phyloP scores from a whole-genome alignment of 2,329 filamentous ascomycete species.

The Berkeleyomyces basicola region DNA sequence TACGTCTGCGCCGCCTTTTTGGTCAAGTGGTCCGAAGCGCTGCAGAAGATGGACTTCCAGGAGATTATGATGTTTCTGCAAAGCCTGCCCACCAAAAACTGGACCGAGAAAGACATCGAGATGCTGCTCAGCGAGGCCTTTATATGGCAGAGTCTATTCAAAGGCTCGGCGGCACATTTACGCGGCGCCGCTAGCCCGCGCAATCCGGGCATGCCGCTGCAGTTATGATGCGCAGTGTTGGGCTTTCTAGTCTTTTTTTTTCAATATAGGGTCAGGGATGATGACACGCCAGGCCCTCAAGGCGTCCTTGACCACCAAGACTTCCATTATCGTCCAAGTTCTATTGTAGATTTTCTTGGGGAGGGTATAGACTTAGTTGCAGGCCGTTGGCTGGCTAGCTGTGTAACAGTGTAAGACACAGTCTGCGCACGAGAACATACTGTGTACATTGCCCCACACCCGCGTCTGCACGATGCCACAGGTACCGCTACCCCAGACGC shows the following conservation, averaged over 20 bases:
- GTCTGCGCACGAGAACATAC: too few relatives aligned
- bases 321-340: too few relatives aligned
- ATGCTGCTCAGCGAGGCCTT: constrained; percentile 89
- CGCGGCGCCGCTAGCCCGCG: constrained; percentile 31
- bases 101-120: constrained; percentile 98
- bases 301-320: too few relatives aligned
- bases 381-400: too few relatives aligned
- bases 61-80: constrained; percentile 99
- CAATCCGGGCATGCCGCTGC: constrained; percentile 26
- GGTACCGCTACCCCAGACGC: too few relatives aligned
- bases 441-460: too few relatives aligned
- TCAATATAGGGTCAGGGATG: too few relatives aligned
- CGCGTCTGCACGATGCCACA: too few relatives aligned
- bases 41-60: constrained; percentile 94
- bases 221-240: constrained; percentile 18
- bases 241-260: neutral
- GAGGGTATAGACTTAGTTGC: too few relatives aligned
- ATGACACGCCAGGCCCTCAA: too few relatives aligned
- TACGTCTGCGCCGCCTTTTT: constrained; percentile 97
- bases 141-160: constrained; percentile 96
- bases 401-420: too few relatives aligned
- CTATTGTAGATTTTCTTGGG: too few relatives aligned
- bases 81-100: constrained; percentile 75
- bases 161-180: constrained; percentile 82
- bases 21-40: constrained; percentile 92